phyloP scores from a whole-genome alignment of 1,284 basidiomycete species.

The Puccinia horiana region DNA sequence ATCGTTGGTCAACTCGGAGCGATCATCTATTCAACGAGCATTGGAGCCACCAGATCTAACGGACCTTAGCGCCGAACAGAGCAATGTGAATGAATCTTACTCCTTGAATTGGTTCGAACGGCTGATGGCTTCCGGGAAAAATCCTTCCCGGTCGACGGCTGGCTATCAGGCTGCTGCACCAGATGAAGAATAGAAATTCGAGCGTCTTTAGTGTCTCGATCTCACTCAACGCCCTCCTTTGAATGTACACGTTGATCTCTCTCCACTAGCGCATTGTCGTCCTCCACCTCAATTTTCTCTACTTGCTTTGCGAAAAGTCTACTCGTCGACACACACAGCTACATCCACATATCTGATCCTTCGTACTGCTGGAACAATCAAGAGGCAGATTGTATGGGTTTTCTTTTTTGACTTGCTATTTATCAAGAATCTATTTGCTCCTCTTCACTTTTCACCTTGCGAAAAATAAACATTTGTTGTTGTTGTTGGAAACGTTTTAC shows the following conservation, averaged over 20 bases:
- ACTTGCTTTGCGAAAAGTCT: no score
- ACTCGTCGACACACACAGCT: background rate
- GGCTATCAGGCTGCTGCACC: slow-evolving; percentile 8
- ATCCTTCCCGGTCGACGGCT: background rate
- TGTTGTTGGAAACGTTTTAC: background rate
- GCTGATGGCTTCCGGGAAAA: background rate
- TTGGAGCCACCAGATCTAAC: slow-evolving; percentile 48
- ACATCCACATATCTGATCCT: background rate
- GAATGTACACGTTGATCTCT: no score
- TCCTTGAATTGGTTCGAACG: slow-evolving; percentile 8
- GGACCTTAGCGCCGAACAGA: background rate
- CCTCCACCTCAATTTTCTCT: no score
- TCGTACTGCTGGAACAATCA: background rate
- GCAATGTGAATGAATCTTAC: background rate
- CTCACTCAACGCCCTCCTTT: no score
- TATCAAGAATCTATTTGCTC: background rate
- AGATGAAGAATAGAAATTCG: background rate
- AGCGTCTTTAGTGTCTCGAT: no score
- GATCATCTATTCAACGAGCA: slow-evolving; percentile 49
- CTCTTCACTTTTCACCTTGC: background rate
- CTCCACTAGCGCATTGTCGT: no score
- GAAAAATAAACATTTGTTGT: no score
- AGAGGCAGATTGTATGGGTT: background rate
- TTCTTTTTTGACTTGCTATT: background rate
- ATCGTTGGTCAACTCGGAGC: slow-evolving; percentile 49